A percentile compares a stretch with the other conserved stretches of the same genome.
Evolutionary conservation across 2,329 filamentous ascomycete species (phyloP).

Genomic region (Lachnellula suecica): DNA sequence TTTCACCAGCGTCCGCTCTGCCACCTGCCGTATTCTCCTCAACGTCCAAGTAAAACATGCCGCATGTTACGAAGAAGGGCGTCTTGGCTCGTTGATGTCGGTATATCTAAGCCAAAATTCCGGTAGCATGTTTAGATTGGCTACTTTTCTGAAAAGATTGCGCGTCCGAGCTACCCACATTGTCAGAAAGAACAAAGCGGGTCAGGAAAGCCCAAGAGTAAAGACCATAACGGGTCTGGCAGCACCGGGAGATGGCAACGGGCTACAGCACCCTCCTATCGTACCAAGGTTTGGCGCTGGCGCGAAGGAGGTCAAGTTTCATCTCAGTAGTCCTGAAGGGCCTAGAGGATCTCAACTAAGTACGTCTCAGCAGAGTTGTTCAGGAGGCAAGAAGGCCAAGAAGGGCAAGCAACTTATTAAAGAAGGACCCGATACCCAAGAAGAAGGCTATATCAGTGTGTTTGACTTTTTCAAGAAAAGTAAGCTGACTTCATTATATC

Average conservation of each 20-base stretch:
- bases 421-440: too few species aligned
- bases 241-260: constrained; percentile 31
- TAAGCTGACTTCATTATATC: constrained; percentile 22
- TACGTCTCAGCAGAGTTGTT: too few species aligned
- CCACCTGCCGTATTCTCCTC: constrained; percentile 52
- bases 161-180: constrained; percentile 38
- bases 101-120: constrained; percentile 22
- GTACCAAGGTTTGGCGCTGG: constrained; percentile 38
- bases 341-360: constrained; percentile 16
- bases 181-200: constrained; percentile 31
- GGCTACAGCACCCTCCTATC: constrained; percentile 24
- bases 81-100: constrained; percentile 31
- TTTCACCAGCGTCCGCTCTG: constrained; percentile 57
- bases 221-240: constrained; percentile 45
- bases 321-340: constrained; percentile 35
- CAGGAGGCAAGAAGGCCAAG: too few species aligned
- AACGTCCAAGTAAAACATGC: constrained; percentile 60
- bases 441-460: constrained; percentile 47
- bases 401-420: too few species aligned
- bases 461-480: constrained; percentile 50
- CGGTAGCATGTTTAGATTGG: constrained; percentile 1
- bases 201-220: constrained; percentile 30
- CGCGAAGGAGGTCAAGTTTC: constrained; percentile 53
- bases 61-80: constrained; percentile 3
- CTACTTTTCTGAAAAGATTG: constrained; percentile 35